phyloP scores from a whole-genome alignment of 2,329 filamentous ascomycete genomes.

The Parastagonospora nodorum region DNA sequence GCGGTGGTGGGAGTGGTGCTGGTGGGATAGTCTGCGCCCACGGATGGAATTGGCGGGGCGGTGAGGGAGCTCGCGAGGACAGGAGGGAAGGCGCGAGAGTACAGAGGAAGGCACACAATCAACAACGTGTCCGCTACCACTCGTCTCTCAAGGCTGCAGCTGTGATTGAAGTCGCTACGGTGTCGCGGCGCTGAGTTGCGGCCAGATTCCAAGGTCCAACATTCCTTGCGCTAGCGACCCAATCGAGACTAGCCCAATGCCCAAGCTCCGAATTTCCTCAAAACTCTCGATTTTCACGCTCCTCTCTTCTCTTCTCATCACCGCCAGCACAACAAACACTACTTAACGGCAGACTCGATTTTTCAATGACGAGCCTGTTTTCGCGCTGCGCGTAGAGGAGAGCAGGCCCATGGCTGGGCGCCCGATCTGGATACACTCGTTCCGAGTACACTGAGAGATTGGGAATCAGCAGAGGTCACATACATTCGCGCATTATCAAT shows the following conservation, averaged over 20 bases:
- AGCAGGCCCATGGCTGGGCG: slow-evolving; percentile 71
- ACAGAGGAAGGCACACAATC: slow-evolving; percentile 6
- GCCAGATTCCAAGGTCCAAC: slow-evolving; percentile 39
- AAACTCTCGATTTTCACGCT: slow-evolving; percentile 43
- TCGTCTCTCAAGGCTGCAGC: slow-evolving; percentile 14
- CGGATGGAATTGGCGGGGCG: slow-evolving; percentile 36
- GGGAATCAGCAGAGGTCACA: slow-evolving; percentile 78
- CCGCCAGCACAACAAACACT: slow-evolving; percentile 64
- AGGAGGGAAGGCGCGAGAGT: slow-evolving; percentile 4
- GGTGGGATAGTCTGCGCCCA: slow-evolving; percentile 33
- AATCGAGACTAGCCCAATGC: slow-evolving; percentile 24
- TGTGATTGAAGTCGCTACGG: slow-evolving; percentile 25
- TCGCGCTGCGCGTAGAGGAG: slow-evolving; percentile 71
- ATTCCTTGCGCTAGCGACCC: slow-evolving; percentile 18
- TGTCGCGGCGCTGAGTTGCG: slow-evolving; percentile 28
- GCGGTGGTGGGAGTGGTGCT: slow-evolving; percentile 28
- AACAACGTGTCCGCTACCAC: slow-evolving; percentile 17
- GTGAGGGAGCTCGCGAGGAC: slow-evolving; percentile 14
- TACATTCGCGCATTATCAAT: slow-evolving; percentile 14
- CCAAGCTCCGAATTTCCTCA: slow-evolving; percentile 24
- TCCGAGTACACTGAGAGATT: slow-evolving; percentile 66
- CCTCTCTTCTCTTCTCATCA: slow-evolving; percentile 51
- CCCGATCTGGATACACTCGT: slow-evolving; percentile 69
- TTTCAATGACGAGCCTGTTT: slow-evolving; percentile 62
- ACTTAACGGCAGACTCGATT: slow-evolving; percentile 61